Evolutionary conservation across 2,329 filamentous ascomycete species (phyloP).

Genomic region (Paramyrothecium roridum): DNA sequence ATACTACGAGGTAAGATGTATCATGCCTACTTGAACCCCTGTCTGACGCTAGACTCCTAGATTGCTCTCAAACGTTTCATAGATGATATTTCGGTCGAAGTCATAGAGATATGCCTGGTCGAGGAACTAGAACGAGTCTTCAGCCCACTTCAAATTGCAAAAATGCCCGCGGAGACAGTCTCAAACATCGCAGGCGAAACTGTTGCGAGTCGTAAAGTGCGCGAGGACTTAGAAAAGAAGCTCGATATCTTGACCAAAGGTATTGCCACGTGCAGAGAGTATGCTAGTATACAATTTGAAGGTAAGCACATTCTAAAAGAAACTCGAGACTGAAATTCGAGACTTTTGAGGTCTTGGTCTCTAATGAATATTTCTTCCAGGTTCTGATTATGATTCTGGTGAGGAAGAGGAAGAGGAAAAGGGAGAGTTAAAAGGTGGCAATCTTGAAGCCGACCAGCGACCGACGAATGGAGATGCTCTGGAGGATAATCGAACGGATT

Average conservation of each 20-base stretch:
- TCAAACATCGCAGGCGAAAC: conserved; percentile 15
- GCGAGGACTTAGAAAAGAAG: conserved; percentile 3
- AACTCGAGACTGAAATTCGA: no score
- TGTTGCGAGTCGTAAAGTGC: background rate
- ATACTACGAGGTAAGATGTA: conserved; percentile 34
- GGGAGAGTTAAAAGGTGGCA: no score
- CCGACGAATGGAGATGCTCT: no score
- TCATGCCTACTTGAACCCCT: background rate
- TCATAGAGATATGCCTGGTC: conserved; percentile 17
- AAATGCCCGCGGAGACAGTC: conserved; percentile 13
- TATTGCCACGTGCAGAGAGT: background rate
- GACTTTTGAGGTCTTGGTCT: no score
- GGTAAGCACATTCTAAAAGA: background rate
- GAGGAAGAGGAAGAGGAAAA: no score
- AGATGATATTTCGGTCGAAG: conserved; percentile 18
- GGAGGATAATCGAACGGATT: no score
- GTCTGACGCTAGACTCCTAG: conserved; percentile 5
- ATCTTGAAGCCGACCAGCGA: no score
- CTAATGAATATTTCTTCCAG: no score
- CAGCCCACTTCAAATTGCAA: conserved; percentile 9
- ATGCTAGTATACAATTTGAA: background rate
- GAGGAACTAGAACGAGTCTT: conserved; percentile 13
- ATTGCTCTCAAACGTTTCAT: conserved; percentile 14
- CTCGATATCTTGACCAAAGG: background rate
- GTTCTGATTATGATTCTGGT: no score